A percentile compares a stretch with the other conserved stretches of the same genome.
These are phyloP conservation scores for Pyronema domesticum DNA, from an alignment of 495 filamentous ascomycete species.

Conservation along the genomic window DNA sequence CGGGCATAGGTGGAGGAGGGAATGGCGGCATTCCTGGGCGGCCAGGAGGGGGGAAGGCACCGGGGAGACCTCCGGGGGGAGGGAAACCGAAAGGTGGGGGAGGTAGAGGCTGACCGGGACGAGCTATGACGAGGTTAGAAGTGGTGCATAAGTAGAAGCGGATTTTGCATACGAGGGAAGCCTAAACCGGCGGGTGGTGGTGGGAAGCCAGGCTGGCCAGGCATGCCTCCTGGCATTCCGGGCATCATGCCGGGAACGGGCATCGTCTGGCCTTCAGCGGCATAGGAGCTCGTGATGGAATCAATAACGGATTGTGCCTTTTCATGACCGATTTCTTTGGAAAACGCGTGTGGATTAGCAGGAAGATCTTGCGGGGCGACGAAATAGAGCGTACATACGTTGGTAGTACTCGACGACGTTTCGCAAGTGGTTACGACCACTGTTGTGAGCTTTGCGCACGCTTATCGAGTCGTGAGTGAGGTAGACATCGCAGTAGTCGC, in stretches of 20 bases:
- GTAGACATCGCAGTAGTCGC: slow-evolving; percentile 99
- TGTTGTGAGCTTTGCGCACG: slow-evolving; percentile 96
- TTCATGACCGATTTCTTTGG: slow-evolving; percentile 84
- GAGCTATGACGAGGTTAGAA: slow-evolving; percentile 18
- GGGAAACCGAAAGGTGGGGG: slow-evolving; percentile 39
- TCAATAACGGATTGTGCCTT: slow-evolving; percentile 97
- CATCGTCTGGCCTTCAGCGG: slow-evolving; percentile 69
- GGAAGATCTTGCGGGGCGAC: neutral
- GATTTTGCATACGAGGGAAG: slow-evolving; percentile 35
- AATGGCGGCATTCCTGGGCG: slow-evolving; percentile 48
- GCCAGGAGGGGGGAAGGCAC: slow-evolving; percentile 25
- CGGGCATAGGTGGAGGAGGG: slow-evolving; percentile 34
- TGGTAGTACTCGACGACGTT: slow-evolving; percentile 99
- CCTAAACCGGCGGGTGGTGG: slow-evolving; percentile 35
- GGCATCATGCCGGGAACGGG: slow-evolving; percentile 24
- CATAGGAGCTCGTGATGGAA: slow-evolving; percentile 86
- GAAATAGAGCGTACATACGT: slow-evolving; percentile 35
- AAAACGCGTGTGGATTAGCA: neutral
- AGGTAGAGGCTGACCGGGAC: slow-evolving; percentile 34
- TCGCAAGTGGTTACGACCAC: slow-evolving; percentile 82
- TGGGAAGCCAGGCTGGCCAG: slow-evolving; percentile 23
- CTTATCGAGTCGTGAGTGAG: slow-evolving; percentile 99
- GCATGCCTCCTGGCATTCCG: slow-evolving; percentile 26
- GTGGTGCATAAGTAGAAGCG: neutral
- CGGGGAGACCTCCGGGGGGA: slow-evolving; percentile 16